Conservation (phyloP, 352 stramenopile species). For the Globisporangium solare region DNA sequence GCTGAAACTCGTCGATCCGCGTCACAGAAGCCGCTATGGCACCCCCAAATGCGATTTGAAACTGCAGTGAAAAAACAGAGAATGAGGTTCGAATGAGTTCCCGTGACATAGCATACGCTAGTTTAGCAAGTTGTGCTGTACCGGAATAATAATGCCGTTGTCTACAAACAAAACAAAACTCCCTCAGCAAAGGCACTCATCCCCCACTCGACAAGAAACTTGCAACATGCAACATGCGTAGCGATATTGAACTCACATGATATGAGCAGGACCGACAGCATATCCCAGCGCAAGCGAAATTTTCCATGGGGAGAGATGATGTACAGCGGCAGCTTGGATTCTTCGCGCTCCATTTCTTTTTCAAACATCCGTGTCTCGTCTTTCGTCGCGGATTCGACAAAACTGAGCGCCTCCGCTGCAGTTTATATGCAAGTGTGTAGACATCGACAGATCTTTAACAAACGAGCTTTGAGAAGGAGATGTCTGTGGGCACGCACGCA, state of each 20-base stretch:
- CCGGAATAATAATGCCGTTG: slow-evolving; percentile 70
- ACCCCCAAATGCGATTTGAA: slow-evolving; percentile 59
- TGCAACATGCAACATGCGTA: background rate
- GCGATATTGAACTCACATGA: slow-evolving; percentile 35
- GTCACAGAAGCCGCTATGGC: slow-evolving; percentile 14
- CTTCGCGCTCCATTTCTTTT: slow-evolving; percentile 77
- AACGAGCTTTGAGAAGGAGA: background rate
- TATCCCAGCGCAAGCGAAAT: slow-evolving; percentile 73
- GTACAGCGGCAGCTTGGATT: slow-evolving; percentile 72
- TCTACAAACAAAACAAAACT: slow-evolving; percentile 26
- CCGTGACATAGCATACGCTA: background rate
- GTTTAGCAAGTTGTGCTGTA: slow-evolving; percentile 3
- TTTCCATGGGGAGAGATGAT: slow-evolving; percentile 73
- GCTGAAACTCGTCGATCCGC: slow-evolving; percentile 51
- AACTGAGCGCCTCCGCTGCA: slow-evolving; percentile 65
- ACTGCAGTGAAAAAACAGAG: slow-evolving; percentile 25
- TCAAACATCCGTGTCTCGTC: slow-evolving; percentile 88
- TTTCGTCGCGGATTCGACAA: slow-evolving; percentile 69
- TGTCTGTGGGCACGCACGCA: slow-evolving; percentile 14
- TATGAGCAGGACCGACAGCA: slow-evolving; percentile 65
- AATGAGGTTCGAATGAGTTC: background rate
- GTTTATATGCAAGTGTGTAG: too few relatives aligned
- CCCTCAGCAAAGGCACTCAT: background rate
- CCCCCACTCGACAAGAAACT: background rate
- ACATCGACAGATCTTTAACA: too few relatives aligned